A percentile compares a stretch with the other conserved stretches of the same genome.
phyloP scores from a whole-genome alignment of 352 stramenopile genomes.

The Phytophthora pisi region DNA sequence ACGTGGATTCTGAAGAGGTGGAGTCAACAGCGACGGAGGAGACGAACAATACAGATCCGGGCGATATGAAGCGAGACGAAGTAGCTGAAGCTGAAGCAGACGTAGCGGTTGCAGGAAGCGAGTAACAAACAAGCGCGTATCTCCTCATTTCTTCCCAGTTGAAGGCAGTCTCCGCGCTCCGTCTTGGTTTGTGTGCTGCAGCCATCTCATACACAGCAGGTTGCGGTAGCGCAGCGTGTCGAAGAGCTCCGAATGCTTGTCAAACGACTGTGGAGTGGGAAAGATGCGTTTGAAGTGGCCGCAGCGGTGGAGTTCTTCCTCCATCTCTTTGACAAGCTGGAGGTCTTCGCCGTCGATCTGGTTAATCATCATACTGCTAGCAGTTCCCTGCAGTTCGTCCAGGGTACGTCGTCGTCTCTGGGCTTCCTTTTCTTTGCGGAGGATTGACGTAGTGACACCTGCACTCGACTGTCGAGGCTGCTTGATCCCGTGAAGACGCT shows the following conservation, averaged over 20 bases:
- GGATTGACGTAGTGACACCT: conserved; percentile 3
- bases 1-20: not conserved
- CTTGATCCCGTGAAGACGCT: conserved; percentile 53
- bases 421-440: conserved; percentile 25
- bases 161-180: conserved; percentile 24
- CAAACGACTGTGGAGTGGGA: conserved; percentile 56
- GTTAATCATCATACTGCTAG: conserved; percentile 15
- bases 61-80: conserved; percentile 2
- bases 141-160: conserved; percentile 47
- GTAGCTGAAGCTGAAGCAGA: conserved; percentile 1
- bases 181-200: conserved; percentile 39
- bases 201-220: conserved; percentile 65
- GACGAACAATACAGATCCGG: conserved; percentile 1
- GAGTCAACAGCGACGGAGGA: conserved; percentile 7
- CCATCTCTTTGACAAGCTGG: conserved; percentile 56
- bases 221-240: conserved; percentile 61
- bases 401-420: conserved; percentile 34
- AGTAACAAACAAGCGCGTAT: conserved; percentile 43
- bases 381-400: conserved; percentile 39
- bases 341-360: conserved; percentile 70
- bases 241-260: conserved; percentile 61
- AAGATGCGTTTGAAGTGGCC: conserved; percentile 84
- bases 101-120: conserved; percentile 1
- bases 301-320: conserved; percentile 64
- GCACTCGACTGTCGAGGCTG: conserved; percentile 4